Evolutionary conservation across 2,329 filamentous ascomycete species (phyloP).

Genomic region (Colletotrichum zoysiae): DNA sequence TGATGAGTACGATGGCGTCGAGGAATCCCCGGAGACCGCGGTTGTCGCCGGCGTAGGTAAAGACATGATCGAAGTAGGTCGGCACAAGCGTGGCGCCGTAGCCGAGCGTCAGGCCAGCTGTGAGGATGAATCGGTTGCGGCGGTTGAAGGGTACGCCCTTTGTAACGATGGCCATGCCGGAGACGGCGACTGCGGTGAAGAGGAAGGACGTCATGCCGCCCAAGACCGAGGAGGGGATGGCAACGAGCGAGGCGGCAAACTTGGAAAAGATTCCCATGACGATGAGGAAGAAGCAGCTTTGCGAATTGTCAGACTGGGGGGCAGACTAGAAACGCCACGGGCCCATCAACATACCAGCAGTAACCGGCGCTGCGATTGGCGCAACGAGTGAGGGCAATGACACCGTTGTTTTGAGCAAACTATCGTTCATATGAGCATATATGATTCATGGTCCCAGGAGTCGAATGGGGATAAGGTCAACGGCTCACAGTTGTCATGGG

Average conservation of each 20-base stretch:
- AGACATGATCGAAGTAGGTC: constrained; percentile 77
- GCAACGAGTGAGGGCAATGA: constrained; percentile 84
- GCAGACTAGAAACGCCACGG: not conserved
- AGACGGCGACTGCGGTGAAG: constrained; percentile 81
- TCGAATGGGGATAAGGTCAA: not conserved
- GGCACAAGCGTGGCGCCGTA: constrained; percentile 77
- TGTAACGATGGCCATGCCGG: constrained; percentile 81
- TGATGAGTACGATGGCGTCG: constrained; percentile 78
- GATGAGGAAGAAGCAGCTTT: constrained; percentile 76
- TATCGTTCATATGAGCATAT: not conserved
- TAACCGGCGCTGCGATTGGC: constrained; percentile 86
- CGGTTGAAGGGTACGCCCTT: constrained; percentile 79
- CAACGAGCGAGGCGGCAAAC: constrained; percentile 82
- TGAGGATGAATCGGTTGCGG: constrained; percentile 85
- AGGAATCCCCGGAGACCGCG: constrained; percentile 77
- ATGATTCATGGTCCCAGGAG: not conserved
- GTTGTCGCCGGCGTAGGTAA: constrained; percentile 79
- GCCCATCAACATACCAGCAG: constrained; percentile 60
- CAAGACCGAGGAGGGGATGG: constrained; percentile 76
- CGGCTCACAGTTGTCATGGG: constrained; percentile 73
- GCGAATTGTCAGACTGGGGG: not conserved
- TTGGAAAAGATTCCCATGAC: constrained; percentile 88
- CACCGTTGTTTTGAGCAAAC: constrained; percentile 88
- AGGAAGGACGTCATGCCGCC: constrained; percentile 84
- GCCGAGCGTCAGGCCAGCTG: constrained; percentile 78